Evolutionary conservation across 352 stramenopile genomes (phyloP).

Genomic region (Detonula confervacea): DNA sequence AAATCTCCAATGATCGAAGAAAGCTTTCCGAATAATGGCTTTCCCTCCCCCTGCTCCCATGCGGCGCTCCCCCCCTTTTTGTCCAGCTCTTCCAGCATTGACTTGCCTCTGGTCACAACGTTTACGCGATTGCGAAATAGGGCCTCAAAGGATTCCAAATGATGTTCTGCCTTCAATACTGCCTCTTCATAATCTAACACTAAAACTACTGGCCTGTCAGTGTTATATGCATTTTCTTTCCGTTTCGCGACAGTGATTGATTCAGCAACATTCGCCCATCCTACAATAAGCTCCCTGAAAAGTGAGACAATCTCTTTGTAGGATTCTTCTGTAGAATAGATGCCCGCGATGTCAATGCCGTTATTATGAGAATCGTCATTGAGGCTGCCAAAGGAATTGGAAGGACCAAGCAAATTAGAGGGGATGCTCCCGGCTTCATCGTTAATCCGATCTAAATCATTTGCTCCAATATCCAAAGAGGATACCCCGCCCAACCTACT

Average conservation of each 20-base stretch:
- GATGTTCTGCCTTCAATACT: slow-evolving; percentile 20
- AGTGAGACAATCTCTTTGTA: slow-evolving; percentile 25
- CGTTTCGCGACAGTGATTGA: slow-evolving; percentile 5
- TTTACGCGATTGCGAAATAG: slow-evolving; percentile 20
- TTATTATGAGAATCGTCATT: background rate
- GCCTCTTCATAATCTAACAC: slow-evolving; percentile 23
- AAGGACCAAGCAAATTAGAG: background rate
- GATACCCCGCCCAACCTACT: background rate
- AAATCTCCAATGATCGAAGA: slow-evolving; percentile 36
- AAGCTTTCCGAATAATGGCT: slow-evolving; percentile 9
- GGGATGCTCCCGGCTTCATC: background rate
- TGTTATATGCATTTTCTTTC: no score
- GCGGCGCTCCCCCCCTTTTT: no score
- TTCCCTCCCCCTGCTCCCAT: no score
- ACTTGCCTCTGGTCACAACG: slow-evolving; percentile 4
- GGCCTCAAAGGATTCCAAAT: slow-evolving; percentile 48
- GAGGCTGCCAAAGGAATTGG: background rate
- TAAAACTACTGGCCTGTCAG: background rate
- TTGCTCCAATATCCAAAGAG: background rate
- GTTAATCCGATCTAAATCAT: background rate
- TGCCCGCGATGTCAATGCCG: background rate
- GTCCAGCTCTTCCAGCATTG: background rate
- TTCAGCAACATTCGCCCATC: slow-evolving; percentile 28
- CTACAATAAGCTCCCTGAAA: slow-evolving; percentile 29
- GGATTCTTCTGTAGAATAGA: background rate